These are phyloP conservation scores for Trichocladium antarcticum DNA, from an alignment of 495 filamentous ascomycete genomes.

Conservation along the genomic window DNA sequence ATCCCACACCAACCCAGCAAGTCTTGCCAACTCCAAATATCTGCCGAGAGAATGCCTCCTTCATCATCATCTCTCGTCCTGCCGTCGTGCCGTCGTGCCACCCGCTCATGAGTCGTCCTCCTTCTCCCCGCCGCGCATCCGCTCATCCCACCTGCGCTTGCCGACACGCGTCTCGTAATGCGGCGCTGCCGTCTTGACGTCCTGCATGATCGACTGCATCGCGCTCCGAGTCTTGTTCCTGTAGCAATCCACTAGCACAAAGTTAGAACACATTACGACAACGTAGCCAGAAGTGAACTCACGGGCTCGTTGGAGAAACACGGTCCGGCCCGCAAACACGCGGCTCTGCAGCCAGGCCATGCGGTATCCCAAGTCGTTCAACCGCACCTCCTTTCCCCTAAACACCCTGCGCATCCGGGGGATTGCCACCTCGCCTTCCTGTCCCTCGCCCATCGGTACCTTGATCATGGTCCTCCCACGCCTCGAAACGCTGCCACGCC, in stretches of 20 bases:
- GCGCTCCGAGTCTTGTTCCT: conserved; percentile 81
- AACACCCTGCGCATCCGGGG: conserved; percentile 56
- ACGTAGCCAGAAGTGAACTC: conserved; percentile 36
- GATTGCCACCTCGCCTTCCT: conserved; percentile 56
- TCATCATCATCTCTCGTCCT: neutral
- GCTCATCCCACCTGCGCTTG: conserved; percentile 72
- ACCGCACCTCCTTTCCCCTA: conserved; percentile 63
- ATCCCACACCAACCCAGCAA: neutral
- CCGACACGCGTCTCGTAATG: conserved; percentile 86
- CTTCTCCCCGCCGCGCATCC: conserved; percentile 35
- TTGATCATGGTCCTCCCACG: conserved; percentile 30
- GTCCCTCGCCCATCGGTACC: conserved; percentile 57
- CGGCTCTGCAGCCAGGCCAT: conserved; percentile 93
- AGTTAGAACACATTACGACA: neutral
- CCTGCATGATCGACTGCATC: conserved; percentile 63
- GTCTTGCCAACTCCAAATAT: neutral
- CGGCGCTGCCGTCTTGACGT: conserved; percentile 56
- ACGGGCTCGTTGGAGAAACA: conserved; percentile 91
- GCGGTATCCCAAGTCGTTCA: conserved; percentile 89
- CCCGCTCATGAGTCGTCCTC: conserved; percentile 20
- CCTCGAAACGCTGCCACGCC: conserved; percentile 16
- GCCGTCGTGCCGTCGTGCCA: neutral
- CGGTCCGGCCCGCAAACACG: conserved; percentile 67
- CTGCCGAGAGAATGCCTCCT: neutral
- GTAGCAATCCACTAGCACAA: conserved; percentile 72